phyloP scores from a whole-genome alignment of 2,329 filamentous ascomycete species.

The Microdochium bolleyi region DNA sequence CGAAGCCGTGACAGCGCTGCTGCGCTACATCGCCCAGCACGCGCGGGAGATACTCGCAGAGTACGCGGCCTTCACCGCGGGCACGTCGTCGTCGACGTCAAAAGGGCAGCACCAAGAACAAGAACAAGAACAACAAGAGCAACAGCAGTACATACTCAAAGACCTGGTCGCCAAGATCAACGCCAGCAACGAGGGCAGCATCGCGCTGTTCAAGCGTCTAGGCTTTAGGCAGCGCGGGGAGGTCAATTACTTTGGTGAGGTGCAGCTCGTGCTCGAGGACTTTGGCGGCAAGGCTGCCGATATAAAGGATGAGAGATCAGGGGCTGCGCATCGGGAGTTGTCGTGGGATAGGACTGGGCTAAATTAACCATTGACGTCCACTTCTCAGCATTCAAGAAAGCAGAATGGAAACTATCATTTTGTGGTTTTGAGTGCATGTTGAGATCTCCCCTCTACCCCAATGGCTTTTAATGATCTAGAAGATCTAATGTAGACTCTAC shows the following conservation, averaged over 20 bases:
- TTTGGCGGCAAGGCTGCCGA: slow-evolving; percentile 8
- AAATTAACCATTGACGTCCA: background rate
- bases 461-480: too few relatives aligned
- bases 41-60: slow-evolving; percentile 47
- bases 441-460: too few relatives aligned
- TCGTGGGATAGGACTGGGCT: slow-evolving; percentile 1
- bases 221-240: slow-evolving; percentile 43
- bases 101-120: background rate
- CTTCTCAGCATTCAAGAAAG: too few relatives aligned
- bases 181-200: slow-evolving; percentile 42
- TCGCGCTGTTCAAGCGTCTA: slow-evolving; percentile 40
- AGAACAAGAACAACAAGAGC: background rate
- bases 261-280: slow-evolving; percentile 36
- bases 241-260: slow-evolving; percentile 53
- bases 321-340: slow-evolving; percentile 5
- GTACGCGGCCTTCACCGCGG: slow-evolving; percentile 36
- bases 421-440: background rate
- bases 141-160: slow-evolving; percentile 22
- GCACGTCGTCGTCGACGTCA: slow-evolving; percentile 6
- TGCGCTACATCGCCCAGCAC: slow-evolving; percentile 58
- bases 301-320: background rate
- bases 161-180: slow-evolving; percentile 52
- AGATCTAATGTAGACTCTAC: too few relatives aligned
- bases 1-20: slow-evolving; percentile 57
- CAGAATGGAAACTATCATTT: background rate